Base-by-base conservation (phyloP, 2,329 filamentous ascomycete species). In the Aspergillus alliaceus region DNA sequence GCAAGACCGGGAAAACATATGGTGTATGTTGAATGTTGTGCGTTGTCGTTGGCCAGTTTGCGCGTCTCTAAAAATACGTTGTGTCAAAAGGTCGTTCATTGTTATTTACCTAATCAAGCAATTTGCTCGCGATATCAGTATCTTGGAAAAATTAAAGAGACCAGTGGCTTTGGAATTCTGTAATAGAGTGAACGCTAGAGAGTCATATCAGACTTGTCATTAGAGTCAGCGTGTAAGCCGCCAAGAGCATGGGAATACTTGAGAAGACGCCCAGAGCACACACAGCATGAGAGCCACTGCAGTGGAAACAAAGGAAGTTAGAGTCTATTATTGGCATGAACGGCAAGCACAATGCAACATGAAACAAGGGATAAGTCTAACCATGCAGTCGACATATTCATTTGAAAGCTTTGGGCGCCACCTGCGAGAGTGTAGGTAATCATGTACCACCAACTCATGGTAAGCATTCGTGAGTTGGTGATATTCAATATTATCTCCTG, bases 1-100 rank as follows among this genome's bases (percentile, higher is more conserved):
- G 90, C 14, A 92, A 92, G 83, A 85, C 86, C 57, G 92, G 90
- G 47, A 96, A 96, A 84, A 93, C 90, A 1, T 91, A 96, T 74
- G 87, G 85, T 50, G 80, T 95, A 58, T 96, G 92, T 76, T 96
- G 84, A 61, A 29, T 9, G 20, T 25, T 24, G 12, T 14, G 24
- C 8, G 2, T 14, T n/a, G 25, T 2, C 8, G n/a, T 31, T 27
- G 44, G 44, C 3, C 15, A 6, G 39, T 18, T 20, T 20, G n/a
- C n/a, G n/a, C n/a, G n/a, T n/a, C n/a, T 27, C 15, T 25, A 31
- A 42, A 42, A 42, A 25, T 25, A 15, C 15, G 7, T 42, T 22
- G 6, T 25, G 12, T 8, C 3, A n/a, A 22, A n/a, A 9, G n/a
- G 2, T 8, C 22, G n/a, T 1, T 12, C 20, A 24, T 6, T 39